phyloP scores from a whole-genome alignment of 2,329 filamentous ascomycete genomes.

The Stemphylium lycopersici region DNA sequence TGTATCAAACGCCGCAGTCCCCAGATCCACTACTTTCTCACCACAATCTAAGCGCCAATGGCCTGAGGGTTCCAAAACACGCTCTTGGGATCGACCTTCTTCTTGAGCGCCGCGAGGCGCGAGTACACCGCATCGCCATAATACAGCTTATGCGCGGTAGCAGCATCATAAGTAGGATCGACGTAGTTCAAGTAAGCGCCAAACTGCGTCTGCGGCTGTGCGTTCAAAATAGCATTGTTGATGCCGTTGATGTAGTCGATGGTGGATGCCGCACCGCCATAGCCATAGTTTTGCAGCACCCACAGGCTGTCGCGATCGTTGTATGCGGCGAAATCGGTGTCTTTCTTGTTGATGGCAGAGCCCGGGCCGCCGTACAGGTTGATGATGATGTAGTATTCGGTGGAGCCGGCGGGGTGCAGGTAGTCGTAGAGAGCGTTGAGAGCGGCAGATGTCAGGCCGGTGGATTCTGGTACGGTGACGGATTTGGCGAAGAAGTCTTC shows the following conservation, averaged over 20 bases:
- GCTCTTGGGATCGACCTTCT: conserved; percentile 48
- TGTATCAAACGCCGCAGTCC: background rate
- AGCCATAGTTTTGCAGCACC: conserved; percentile 49
- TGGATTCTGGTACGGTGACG: conserved; percentile 47
- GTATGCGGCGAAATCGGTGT: conserved; percentile 44
- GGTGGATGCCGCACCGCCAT: conserved; percentile 13
- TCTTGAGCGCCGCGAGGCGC: conserved; percentile 48
- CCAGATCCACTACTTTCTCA: background rate
- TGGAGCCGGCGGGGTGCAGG: conserved; percentile 29
- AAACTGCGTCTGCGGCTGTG: conserved; percentile 50
- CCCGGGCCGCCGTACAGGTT: conserved; percentile 49
- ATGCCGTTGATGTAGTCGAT: conserved; percentile 52
- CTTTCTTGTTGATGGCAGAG: conserved; percentile 44
- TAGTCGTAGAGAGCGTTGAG: conserved; percentile 42
- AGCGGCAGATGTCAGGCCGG: conserved; percentile 36
- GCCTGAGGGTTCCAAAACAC: conserved; percentile 50
- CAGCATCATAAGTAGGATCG: conserved; percentile 56
- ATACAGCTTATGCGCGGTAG: conserved; percentile 58
- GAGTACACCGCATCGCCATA: conserved; percentile 50
- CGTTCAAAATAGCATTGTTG: conserved; percentile 48
- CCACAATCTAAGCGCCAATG: conserved; percentile 32
- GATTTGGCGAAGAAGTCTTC: conserved; percentile 52
- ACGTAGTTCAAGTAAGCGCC: conserved; percentile 63
- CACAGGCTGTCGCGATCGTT: conserved; percentile 45
- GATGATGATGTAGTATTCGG: conserved; percentile 47